Evolutionary conservation across 768 basidiomycete species (phyloP).

Genomic region (Lentinula guzmanii): DNA sequence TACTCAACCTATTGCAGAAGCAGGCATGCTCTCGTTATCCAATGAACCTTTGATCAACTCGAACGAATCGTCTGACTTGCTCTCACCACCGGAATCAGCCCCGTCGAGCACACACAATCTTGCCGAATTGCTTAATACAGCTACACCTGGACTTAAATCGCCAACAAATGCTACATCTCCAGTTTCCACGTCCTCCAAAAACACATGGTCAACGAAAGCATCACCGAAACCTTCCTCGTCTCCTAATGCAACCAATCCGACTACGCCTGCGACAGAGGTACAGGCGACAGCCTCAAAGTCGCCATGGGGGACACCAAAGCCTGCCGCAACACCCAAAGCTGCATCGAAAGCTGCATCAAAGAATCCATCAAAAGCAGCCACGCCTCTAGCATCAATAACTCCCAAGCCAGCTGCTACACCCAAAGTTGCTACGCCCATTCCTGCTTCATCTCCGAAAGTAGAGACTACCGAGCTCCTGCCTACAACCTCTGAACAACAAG

Average conservation of each 20-base stretch:
- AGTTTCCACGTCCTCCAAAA: not conserved
- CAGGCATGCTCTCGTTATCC: not conserved
- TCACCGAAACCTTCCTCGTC: not conserved
- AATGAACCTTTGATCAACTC: not conserved
- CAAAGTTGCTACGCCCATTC: not conserved
- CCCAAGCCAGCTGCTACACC: not conserved
- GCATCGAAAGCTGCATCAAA: not conserved
- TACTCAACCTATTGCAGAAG: not conserved
- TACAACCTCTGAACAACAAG: constrained; percentile 3
- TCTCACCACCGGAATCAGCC: not conserved
- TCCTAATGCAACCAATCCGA: not conserved
- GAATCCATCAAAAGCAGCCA: not conserved
- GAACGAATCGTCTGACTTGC: not conserved
- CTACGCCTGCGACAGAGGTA: not conserved
- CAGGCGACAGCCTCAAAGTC: not conserved
- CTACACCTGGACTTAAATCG: not conserved
- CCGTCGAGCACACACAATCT: not conserved
- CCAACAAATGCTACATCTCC: not conserved
- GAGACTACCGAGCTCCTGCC: not conserved
- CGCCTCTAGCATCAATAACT: not conserved
- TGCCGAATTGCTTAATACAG: not conserved
- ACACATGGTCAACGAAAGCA: not conserved
- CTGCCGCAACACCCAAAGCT: constrained; percentile 3
- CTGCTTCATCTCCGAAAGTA: not conserved
- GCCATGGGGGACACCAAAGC: constrained; percentile 3